Evolutionary conservation across 2,329 filamentous ascomycete genomes (phyloP), one percentile per base, ranked within the genome.

Genomic region (Chrysosporium queenslandicum): DNA sequence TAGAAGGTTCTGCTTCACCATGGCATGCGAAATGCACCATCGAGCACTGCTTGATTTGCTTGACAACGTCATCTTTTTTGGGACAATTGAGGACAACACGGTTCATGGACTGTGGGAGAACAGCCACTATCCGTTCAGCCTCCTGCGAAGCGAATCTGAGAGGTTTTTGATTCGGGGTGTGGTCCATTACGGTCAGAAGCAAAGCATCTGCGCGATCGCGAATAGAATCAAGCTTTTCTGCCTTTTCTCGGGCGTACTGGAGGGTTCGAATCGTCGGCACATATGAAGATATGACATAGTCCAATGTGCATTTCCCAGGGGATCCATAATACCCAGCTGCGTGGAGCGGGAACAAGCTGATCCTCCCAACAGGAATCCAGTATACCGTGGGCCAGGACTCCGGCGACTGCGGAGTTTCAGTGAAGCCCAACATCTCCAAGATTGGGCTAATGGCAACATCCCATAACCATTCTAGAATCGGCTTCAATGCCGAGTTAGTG

Each of bases 381-480:
- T 65, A 69, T 0, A 70, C 46, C n/a, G 55, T 66, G 2, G 50
- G 50, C 20, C 20, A 29, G 21, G 21, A 6, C 9, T 4, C 30
- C 21, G 43, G 4, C 1, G 63, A 60, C 61, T 56, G 58, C 47
- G 52, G 52, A 18, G 57, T 7, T 11, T 36, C 8, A 7, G 37
- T 54, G 40, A 63, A 60, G 2, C 60, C 61, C 0, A 69, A 49
- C 6, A 27, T 53, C 12, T 63, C 52, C 8, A 69, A 53, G 39
- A 68, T 48, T 1, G 64, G 66, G 2, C 43, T n/a, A 1, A 53
- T 58, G 21, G 62, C 50, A 3, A 21, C 45, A 32, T 66, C 59
- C 65, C 66, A 69, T 0, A 69, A 59, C 63, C 65, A 69, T 18
- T 62, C 59, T 0, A 69, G 55, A 20, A 47, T 47, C 11, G n/a